These are phyloP conservation scores for Boletus patriciae DNA, from an alignment of 768 basidiomycete genomes.

Conservation along the genomic window DNA sequence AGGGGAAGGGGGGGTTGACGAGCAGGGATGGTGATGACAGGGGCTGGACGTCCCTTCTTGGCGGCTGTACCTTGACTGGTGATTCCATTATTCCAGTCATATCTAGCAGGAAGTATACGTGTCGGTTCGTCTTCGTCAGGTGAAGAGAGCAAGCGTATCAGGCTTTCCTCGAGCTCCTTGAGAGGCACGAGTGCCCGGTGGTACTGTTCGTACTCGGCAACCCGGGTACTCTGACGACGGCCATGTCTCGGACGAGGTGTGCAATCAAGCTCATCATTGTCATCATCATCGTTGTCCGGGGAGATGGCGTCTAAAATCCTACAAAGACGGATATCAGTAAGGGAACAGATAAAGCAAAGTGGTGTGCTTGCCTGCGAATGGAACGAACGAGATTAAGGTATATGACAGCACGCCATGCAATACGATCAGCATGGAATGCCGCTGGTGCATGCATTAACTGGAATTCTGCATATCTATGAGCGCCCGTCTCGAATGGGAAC, in stretches of 20 bases:
- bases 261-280: constrained; percentile 55
- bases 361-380: constrained; percentile 57
- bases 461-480: constrained; percentile 58
- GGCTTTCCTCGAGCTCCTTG: constrained; percentile 63
- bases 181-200: constrained; percentile 65
- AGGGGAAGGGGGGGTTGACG: constrained; percentile 22
- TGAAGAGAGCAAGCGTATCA: constrained; percentile 66
- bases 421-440: constrained; percentile 75
- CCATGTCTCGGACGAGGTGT: constrained; percentile 46
- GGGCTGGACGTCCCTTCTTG: constrained; percentile 47
- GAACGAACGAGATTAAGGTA: constrained; percentile 87
- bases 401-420: constrained; percentile 85
- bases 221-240: constrained; percentile 46
- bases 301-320: constrained; percentile 77
- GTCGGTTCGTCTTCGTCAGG: constrained; percentile 68
- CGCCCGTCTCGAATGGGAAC: constrained; percentile 4
- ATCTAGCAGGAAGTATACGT: constrained; percentile 44
- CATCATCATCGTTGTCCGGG: constrained; percentile 57
- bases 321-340: constrained; percentile 1
- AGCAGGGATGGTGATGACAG: constrained; percentile 34
- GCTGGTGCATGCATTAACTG: constrained; percentile 77
- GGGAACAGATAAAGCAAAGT: neutral
- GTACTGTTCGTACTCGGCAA: constrained; percentile 64
- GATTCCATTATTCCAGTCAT: constrained; percentile 40
- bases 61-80: constrained; percentile 15